phyloP scores from a whole-genome alignment of 371 early-diverging fungal genomes.

The Nosema muscidifuracis region DNA sequence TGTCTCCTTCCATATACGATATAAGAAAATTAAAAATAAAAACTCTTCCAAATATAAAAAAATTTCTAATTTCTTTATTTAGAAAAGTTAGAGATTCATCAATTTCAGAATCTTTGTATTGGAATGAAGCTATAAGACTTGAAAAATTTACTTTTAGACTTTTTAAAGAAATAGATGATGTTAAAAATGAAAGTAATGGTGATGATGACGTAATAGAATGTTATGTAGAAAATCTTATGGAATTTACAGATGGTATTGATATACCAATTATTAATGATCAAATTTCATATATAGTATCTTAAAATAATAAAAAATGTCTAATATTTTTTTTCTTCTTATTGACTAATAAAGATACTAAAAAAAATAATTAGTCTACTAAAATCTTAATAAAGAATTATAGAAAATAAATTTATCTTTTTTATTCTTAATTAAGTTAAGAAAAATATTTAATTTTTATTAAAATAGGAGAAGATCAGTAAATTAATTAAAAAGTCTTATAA shows the following conservation, averaged over 20 bases:
- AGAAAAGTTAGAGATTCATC: conserved; percentile 6
- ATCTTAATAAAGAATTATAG: too few species aligned
- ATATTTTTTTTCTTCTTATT: too few species aligned
- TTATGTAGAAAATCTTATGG: conserved; percentile 40
- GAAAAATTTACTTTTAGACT: conserved; percentile 32
- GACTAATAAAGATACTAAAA: too few species aligned
- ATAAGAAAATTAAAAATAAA: conserved; percentile 13
- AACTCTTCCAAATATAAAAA: conserved; percentile 24
- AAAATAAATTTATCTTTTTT: too few species aligned
- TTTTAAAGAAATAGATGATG: conserved; percentile 42
- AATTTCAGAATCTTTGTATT: conserved; percentile 20
- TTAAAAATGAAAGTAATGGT: conserved; percentile 10
- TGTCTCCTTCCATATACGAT: conserved; percentile 13
- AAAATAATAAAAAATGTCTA: background rate
- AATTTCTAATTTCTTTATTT: conserved; percentile 20
- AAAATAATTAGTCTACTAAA: too few species aligned
- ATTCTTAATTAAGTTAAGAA: too few species aligned
- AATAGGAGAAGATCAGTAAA: too few species aligned
- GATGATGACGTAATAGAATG: conserved; percentile 36
- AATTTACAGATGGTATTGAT: conserved; percentile 40
- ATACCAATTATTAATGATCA: conserved; percentile 43
- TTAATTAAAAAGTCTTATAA: too few species aligned
- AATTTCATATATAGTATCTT: conserved; percentile 27
- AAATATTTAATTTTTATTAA: too few species aligned
- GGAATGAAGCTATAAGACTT: conserved; percentile 29